Conservation (phyloP, 1,139 yeast genomes). For the Oligophagozyma castellii region DNA sequence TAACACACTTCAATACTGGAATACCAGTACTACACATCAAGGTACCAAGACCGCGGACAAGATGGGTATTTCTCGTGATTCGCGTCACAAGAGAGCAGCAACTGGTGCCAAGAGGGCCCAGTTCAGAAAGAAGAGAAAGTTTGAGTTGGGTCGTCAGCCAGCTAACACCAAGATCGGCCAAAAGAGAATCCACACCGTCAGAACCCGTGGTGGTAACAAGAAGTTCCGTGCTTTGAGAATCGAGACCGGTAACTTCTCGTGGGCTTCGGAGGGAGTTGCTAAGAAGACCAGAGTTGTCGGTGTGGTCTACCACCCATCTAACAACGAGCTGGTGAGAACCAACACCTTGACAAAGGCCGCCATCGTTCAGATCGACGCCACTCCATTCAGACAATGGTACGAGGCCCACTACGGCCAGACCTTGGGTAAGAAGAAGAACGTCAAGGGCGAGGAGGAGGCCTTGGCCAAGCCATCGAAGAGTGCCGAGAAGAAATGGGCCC, state of each 20-base stretch:
- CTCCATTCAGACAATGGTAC: conserved; percentile 99
- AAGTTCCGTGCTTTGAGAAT: conserved; percentile 99
- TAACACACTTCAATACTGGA: too few species aligned
- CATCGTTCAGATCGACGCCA: conserved; percentile 98
- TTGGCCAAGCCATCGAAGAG: conserved; percentile 59
- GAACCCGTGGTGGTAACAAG: conserved; percentile 99
- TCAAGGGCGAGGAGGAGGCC: conserved; percentile 33
- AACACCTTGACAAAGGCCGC: conserved; percentile 99
- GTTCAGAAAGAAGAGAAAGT: conserved; percentile 99
- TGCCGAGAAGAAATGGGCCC: conserved; percentile 81
- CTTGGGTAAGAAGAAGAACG: conserved; percentile 58
- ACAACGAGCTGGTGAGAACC: conserved; percentile 99
- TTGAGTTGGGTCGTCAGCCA: conserved; percentile 99
- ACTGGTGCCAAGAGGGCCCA: conserved; percentile 99
- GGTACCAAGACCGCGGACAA: too few species aligned
- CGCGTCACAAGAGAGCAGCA: conserved; percentile 99
- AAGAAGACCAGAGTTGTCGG: conserved; percentile 98
- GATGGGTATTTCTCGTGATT: conserved; percentile 99
- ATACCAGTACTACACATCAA: too few species aligned
- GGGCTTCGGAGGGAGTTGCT: conserved; percentile 98
- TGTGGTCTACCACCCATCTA: conserved; percentile 98
- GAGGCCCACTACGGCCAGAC: conserved; percentile 95
- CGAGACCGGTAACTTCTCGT: conserved; percentile 99
- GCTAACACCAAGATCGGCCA: conserved; percentile 99
- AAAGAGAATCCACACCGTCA: conserved; percentile 97